Percentiles rank a stretch among this genome's conserved stretches.
Evolutionary conservation across 805 yeast genomes (phyloP).

Genomic region (Tetrapisispora nanseiensis): DNA sequence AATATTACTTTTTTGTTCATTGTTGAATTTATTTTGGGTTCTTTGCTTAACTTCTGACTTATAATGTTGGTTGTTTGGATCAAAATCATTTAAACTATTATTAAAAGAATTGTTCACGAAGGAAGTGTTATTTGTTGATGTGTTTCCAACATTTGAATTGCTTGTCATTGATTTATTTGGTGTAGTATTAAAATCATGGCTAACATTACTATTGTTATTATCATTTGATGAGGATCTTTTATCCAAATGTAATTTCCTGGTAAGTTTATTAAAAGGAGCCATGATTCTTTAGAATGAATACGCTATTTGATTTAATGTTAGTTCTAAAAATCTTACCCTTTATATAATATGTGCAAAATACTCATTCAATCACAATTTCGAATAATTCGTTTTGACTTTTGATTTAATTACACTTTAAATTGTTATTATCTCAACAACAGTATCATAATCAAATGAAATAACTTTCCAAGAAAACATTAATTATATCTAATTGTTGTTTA

Average conservation of each 20-base stretch:
- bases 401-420: no score
- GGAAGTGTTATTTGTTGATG: constrained; percentile 1
- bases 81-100: not conserved
- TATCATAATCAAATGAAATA: no score
- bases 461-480: no score
- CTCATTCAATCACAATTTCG: no score
- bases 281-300: constrained; percentile 21
- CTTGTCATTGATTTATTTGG: constrained; percentile 7
- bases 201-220: constrained; percentile 1
- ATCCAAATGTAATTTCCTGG: constrained; percentile 37
- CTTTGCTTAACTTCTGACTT: not conserved
- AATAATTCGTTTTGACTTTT: no score
- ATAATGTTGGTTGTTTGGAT: not conserved
- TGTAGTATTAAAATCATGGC: constrained; percentile 11
- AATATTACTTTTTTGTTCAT: constrained; percentile 17
- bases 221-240: constrained; percentile 11
- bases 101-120: constrained; percentile 1
- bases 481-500: no score
- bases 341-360: no score
- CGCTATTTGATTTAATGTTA: no score
- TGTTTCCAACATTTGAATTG: constrained; percentile 2
- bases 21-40: constrained; percentile 3
- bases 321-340: no score
- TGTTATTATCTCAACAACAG: no score
- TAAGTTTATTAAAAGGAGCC: constrained; percentile 49